Evolutionary conservation across 441 rosid species (phyloP).

Genomic region (Geranium incanum): DNA sequence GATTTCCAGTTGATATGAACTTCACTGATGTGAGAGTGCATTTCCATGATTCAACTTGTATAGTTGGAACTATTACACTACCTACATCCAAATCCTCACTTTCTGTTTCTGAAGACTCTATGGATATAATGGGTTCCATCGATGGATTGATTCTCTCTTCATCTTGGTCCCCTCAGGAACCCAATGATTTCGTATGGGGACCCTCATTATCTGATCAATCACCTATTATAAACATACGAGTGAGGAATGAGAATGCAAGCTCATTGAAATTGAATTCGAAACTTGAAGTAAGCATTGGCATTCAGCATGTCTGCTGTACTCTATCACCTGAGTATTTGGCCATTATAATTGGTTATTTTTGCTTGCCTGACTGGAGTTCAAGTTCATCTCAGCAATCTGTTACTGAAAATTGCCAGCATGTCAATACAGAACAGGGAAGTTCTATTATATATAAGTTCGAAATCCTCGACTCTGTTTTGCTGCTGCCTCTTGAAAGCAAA

Average conservation of each 20-base stretch:
- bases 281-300: slow-evolving; percentile 74
- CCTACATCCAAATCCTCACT: slow-evolving; percentile 46
- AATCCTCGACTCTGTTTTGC: slow-evolving; percentile 61
- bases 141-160: slow-evolving; percentile 69
- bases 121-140: slow-evolving; percentile 64
- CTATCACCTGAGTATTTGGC: slow-evolving; percentile 69
- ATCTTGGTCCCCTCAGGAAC: slow-evolving; percentile 52
- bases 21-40: slow-evolving; percentile 50
- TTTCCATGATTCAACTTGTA: slow-evolving; percentile 80
- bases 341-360: slow-evolving; percentile 76
- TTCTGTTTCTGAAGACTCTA: slow-evolving; percentile 34
- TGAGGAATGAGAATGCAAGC: slow-evolving; percentile 45
- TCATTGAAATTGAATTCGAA: slow-evolving; percentile 37
- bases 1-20: slow-evolving; percentile 40
- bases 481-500: slow-evolving; percentile 50
- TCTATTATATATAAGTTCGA: slow-evolving; percentile 61
- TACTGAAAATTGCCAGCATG: slow-evolving; percentile 24
- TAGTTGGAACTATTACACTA: slow-evolving; percentile 58
- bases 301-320: slow-evolving; percentile 79
- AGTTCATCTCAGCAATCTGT: slow-evolving; percentile 33
- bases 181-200: slow-evolving; percentile 66
- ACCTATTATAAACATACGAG: slow-evolving; percentile 62
- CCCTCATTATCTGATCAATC: slow-evolving; percentile 44
- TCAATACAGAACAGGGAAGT: slow-evolving; percentile 23
- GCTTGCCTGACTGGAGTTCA: slow-evolving; percentile 72